These are phyloP conservation scores for Trypanosoma caninum DNA, from an alignment of 208 protist genomes.

Conservation along the genomic window DNA sequence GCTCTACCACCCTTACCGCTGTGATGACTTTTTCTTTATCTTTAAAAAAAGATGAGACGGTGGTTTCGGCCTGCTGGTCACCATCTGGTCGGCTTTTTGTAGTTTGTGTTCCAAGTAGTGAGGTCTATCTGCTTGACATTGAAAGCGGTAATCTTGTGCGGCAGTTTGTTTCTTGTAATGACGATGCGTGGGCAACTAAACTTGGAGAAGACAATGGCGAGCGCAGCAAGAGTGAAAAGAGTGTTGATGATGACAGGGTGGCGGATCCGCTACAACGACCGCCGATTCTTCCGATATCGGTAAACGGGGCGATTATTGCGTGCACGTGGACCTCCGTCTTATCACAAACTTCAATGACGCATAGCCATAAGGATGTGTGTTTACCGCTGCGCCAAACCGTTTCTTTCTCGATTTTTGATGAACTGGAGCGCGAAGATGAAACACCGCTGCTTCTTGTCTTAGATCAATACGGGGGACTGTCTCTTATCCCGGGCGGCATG, in stretches of 20 bases:
- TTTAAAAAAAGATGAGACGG: constrained; percentile 5
- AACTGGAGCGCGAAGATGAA: constrained; percentile 20
- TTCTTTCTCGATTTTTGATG: constrained; percentile 27
- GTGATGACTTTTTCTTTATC: constrained; percentile 49
- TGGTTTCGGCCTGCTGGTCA: constrained; percentile 49
- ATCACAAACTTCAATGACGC: neutral
- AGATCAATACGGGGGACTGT: constrained; percentile 40
- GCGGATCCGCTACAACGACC: constrained; percentile 18
- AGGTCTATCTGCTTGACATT: constrained; percentile 62
- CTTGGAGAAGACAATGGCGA: too few species aligned
- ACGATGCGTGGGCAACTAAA: neutral
- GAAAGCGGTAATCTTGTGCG: constrained; percentile 62
- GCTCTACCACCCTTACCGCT: constrained; percentile 70
- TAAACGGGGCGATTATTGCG: constrained; percentile 18
- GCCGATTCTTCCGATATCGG: constrained; percentile 19
- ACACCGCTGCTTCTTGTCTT: constrained; percentile 47
- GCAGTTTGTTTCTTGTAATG: constrained; percentile 33
- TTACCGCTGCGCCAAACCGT: constrained; percentile 21
- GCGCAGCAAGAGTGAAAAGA: neutral
- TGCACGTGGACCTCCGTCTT: constrained; percentile 22
- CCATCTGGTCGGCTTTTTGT: constrained; percentile 69
- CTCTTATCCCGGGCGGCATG: constrained; percentile 54
- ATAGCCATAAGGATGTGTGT: constrained; percentile 21
- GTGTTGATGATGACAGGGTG: neutral
- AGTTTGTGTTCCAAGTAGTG: constrained; percentile 41